These are phyloP conservation scores for Aspergillus kassunensis DNA, from an alignment of 495 filamentous ascomycete genomes.

Conservation along the genomic window DNA sequence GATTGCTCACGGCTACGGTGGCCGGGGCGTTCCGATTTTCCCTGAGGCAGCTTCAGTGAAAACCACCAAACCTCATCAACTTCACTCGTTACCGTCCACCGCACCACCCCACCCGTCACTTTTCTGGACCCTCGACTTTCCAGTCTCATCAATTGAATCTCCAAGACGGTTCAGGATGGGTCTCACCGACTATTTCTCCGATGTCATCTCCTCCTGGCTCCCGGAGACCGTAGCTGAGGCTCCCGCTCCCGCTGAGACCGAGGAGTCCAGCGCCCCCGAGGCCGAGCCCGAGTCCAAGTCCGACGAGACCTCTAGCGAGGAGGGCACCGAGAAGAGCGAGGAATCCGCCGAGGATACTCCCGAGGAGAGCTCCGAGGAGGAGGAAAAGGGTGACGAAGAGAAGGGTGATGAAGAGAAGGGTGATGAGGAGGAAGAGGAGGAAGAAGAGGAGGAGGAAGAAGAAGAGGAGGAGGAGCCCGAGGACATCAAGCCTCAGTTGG, in stretches of 20 bases:
- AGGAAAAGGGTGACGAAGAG: constrained; percentile 41
- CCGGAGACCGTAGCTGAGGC: constrained; percentile 59
- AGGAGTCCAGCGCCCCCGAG: constrained; percentile 50
- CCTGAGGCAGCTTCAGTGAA: constrained; percentile 36
- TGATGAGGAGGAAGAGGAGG: constrained; percentile 43
- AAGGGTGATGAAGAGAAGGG: constrained; percentile 44
- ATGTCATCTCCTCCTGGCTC: constrained; percentile 55
- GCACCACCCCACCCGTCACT: constrained; percentile 21
- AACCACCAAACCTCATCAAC: constrained; percentile 32
- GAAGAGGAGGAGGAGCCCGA: constrained; percentile 87
- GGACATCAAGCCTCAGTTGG: constrained; percentile 82
- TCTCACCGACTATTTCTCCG: constrained; percentile 61
- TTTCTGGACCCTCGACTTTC: constrained; percentile 16
- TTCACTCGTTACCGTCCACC: constrained; percentile 29
- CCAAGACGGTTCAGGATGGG: constrained; percentile 50
- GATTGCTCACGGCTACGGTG: constrained; percentile 41
- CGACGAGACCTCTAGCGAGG: constrained; percentile 34
- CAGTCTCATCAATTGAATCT: constrained; percentile 39
- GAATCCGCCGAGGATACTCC: constrained; percentile 42
- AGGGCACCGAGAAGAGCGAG: constrained; percentile 33
- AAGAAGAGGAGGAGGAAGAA: constrained; percentile 71
- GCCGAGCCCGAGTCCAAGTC: constrained; percentile 47
- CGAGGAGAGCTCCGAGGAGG: constrained; percentile 44
- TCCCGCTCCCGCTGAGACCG: constrained; percentile 51
- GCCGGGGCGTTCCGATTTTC: constrained; percentile 47